Percentiles rank a stretch among this genome's conserved stretches.
Evolutionary conservation across 139 green algal genomes (phyloP).

Genomic region (Chlorella sorokiniana): DNA sequence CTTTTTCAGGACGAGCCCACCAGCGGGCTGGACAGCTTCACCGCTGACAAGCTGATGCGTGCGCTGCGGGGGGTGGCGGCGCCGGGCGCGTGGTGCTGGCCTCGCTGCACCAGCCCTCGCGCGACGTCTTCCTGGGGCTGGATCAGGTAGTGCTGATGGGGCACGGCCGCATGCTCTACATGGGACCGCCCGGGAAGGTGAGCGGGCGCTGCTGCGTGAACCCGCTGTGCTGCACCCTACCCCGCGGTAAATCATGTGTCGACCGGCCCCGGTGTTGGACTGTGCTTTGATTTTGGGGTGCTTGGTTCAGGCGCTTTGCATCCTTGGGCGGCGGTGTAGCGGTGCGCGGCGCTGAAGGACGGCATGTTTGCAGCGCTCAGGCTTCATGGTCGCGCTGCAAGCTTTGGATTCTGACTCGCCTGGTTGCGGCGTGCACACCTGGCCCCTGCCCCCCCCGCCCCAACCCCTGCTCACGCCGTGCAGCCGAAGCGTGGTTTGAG

Average conservation of each 20-base stretch:
- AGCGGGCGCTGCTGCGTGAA: neutral
- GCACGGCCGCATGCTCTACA: constrained; percentile 64
- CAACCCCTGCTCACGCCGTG: neutral
- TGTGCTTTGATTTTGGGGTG: no score
- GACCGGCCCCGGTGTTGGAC: neutral
- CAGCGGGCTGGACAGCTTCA: constrained; percentile 78
- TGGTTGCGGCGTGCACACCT: no score
- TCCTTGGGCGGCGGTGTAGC: no score
- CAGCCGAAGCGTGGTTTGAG: constrained; percentile 41
- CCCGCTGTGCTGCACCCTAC: no score
- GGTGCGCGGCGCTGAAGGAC: no score
- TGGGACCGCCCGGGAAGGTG: constrained; percentile 31
- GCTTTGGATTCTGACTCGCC: no score
- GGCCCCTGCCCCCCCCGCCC: neutral
- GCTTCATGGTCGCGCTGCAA: no score
- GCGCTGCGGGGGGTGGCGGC: constrained; percentile 52
- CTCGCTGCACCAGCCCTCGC: constrained; percentile 80
- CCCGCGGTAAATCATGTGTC: no score
- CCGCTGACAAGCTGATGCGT: constrained; percentile 67
- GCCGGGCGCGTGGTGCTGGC: constrained; percentile 68
- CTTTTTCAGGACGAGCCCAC: constrained; percentile 34
- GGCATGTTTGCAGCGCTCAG: no score
- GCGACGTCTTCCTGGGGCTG: constrained; percentile 64
- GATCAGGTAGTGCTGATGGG: constrained; percentile 76
- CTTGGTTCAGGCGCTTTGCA: no score